Evolutionary conservation across 257 asterid species (phyloP), one percentile per base, ranked within the genome.

Genomic region (Eucommia ulmoides): DNA sequence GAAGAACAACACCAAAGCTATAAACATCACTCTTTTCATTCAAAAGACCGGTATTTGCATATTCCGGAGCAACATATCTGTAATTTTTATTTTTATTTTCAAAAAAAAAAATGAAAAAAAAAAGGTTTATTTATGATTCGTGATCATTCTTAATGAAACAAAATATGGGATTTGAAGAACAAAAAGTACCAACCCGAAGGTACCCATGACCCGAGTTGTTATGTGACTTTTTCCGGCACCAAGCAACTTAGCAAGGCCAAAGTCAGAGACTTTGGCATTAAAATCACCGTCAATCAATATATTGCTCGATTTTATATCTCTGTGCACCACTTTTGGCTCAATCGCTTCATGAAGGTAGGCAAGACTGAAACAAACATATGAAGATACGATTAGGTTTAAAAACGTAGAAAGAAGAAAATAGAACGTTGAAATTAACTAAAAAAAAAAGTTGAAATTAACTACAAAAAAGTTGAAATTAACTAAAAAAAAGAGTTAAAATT

Each of bases 21-120:
- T 88, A 84, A 25, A 88, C 83, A 58, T 85, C 97, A 51, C 94
- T 88, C 75, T 84, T 88, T 63, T 86, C 98, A 49, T 89, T 89
- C 61, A 89, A 63, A 60, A 89, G 94, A 26, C 96, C 98, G 2
- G 89, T 78, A 65, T 86, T 89, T 44, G 94, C 98, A 70, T 89
- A 89, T 66, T 89, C 95, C 24, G 98, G 98, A 67, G 98, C 98
- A 66, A 89, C 98, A 51, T 89, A 89, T 49, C 97, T 89, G 85
- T 51, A 49, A 41, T 24, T 23, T 54, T 61, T 8, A 42, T 14
- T n/a, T n/a, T n/a, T n/a, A n/a, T n/a, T n/a, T n/a, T n/a, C n/a
- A n/a, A n/a, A n/a, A n/a, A n/a, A n/a, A n/a, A 50, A 24, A 52
- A 35, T 53, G 51, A 29, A 24, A 50, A 33, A 17, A 22, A 61